Conservation (phyloP, 139 green algal species). For the Chlorella sp. region DNA sequence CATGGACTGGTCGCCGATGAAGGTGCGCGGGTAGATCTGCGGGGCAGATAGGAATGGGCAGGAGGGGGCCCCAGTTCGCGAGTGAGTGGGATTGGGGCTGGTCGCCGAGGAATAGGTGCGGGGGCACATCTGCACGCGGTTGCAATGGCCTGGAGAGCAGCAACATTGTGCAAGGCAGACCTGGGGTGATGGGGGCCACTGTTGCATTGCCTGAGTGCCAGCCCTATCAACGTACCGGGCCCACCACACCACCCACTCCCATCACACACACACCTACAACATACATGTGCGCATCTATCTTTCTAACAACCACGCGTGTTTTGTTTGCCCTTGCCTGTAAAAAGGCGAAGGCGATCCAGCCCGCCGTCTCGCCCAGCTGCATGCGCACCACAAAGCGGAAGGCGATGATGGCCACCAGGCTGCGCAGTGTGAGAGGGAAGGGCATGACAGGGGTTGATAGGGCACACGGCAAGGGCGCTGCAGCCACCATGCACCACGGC, state of each 20-base stretch:
- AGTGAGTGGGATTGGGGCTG: not conserved
- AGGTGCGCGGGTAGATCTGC: conserved; percentile 65
- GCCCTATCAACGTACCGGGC: too few species aligned
- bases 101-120: too few species aligned
- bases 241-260: too few species aligned
- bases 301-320: not conserved
- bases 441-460: not conserved
- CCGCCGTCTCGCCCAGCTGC: conserved; percentile 62
- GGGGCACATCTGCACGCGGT: too few species aligned
- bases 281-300: not conserved
- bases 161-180: not conserved
- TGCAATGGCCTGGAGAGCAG: not conserved
- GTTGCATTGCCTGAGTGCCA: too few species aligned
- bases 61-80: not conserved
- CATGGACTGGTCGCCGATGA: conserved; percentile 52
- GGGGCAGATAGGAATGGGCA: not conserved
- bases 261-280: too few species aligned
- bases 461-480: too few species aligned
- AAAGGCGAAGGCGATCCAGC: conserved; percentile 76
- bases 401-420: conserved; percentile 62
- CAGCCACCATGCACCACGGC: not conserved
- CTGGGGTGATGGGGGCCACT: too few species aligned
- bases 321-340: conserved; percentile 55
- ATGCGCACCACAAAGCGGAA: conserved; percentile 68
- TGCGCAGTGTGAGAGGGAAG: not conserved